Conservation (phyloP, 2,329 filamentous ascomycete species). For the Mycosphaerella sp. region DNA sequence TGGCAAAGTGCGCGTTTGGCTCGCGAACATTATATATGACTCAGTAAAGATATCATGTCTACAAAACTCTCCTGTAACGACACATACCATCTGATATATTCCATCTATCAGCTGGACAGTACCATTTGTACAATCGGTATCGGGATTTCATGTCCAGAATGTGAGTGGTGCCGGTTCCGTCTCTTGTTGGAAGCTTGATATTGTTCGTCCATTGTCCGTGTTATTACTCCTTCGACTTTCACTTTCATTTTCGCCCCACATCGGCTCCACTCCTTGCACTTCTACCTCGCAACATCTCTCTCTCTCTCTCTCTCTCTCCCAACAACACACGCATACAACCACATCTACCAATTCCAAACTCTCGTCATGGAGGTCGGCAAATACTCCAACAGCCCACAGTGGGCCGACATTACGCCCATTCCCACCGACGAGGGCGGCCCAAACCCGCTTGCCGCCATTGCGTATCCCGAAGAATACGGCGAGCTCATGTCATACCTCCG, state of each 20-base stretch:
- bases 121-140: not conserved
- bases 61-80: too few relatives aligned
- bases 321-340: not conserved
- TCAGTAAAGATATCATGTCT: too few relatives aligned
- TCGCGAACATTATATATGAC: too few relatives aligned
- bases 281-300: not conserved
- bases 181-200: slow-evolving; percentile 7
- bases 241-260: slow-evolving; percentile 4
- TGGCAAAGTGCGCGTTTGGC: too few relatives aligned
- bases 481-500: slow-evolving; percentile 92
- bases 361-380: slow-evolving; percentile 29
- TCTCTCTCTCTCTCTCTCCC: not conserved
- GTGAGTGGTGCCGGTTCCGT: not conserved
- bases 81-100: too few relatives aligned
- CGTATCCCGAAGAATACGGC: slow-evolving; percentile 81
- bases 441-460: slow-evolving; percentile 80
- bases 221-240: slow-evolving; percentile 9
- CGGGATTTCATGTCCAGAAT: not conserved
- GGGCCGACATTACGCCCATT: slow-evolving; percentile 79
- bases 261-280: slow-evolving; percentile 1
- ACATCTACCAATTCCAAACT: too few relatives aligned
- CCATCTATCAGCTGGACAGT: too few relatives aligned
- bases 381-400: slow-evolving; percentile 64
- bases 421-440: slow-evolving; percentile 70
- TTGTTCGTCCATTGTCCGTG: slow-evolving; percentile 13